Percentiles rank a stretch among this genome's conserved stretches.
Evolutionary conservation across 2,329 filamentous ascomycete genomes (phyloP).

Genomic region (Aspergillaceae sp.): DNA sequence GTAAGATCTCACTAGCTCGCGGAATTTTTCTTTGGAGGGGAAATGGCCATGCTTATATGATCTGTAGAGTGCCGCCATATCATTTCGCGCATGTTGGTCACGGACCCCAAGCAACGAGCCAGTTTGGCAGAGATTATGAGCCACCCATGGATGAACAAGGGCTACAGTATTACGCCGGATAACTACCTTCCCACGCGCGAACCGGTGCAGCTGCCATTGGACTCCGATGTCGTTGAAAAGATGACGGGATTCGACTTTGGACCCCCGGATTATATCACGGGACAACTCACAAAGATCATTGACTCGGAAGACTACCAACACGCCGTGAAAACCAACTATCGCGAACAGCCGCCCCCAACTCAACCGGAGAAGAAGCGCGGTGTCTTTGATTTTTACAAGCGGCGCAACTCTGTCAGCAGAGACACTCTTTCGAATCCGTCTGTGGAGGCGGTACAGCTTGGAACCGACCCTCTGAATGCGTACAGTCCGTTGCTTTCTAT

Average conservation of each 20-base stretch:
- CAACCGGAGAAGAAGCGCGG: conserved; percentile 71
- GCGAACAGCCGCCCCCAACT: conserved; percentile 54
- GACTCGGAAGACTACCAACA: conserved; percentile 91
- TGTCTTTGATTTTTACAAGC: conserved; percentile 96
- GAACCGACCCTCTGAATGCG: conserved; percentile 82
- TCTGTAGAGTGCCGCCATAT: conserved; percentile 78
- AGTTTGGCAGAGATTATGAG: conserved; percentile 85
- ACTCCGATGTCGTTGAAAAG: conserved; percentile 71
- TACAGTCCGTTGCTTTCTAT: conserved; percentile 88
- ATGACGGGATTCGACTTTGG: conserved; percentile 99
- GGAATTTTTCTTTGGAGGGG: neutral
- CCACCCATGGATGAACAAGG: conserved; percentile 94
- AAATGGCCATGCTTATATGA: conserved; percentile 9
- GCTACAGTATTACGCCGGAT: conserved; percentile 75
- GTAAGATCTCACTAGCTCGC: conserved; percentile 44
- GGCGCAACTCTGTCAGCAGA: conserved; percentile 80
- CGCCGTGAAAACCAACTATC: conserved; percentile 62
- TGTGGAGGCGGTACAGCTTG: conserved; percentile 71
- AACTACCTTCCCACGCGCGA: conserved; percentile 80
- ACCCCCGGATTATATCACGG: conserved; percentile 68
- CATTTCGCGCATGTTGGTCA: conserved; percentile 91
- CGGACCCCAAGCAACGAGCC: conserved; percentile 78
- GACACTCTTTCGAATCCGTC: conserved; percentile 82
- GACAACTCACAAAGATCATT: conserved; percentile 74
- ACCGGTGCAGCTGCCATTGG: conserved; percentile 74